Conservation (phyloP, 805 yeast genomes). For the Candida boidinii region DNA sequence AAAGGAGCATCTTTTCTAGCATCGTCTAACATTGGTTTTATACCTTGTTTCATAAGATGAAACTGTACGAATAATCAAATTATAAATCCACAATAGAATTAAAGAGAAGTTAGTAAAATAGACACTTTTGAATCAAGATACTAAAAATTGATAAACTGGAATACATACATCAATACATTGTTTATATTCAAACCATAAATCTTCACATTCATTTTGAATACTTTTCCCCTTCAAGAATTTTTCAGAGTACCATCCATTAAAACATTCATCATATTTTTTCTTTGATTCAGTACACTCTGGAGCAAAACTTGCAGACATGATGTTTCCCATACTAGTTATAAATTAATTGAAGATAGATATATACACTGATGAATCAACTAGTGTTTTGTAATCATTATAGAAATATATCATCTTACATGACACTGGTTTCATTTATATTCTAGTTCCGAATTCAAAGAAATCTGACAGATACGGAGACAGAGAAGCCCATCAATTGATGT, state of each 20-base stretch:
- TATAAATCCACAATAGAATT: not conserved
- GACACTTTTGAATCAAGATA: no score
- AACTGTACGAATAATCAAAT: no score
- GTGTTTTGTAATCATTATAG: no score
- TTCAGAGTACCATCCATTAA: slow-evolving; percentile 92
- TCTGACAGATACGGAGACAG: no score
- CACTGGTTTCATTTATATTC: no score
- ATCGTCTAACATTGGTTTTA: slow-evolving; percentile 76
- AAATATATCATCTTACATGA: no score
- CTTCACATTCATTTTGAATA: slow-evolving; percentile 80
- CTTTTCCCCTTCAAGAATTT: slow-evolving; percentile 60
- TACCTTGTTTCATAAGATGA: slow-evolving; percentile 62
- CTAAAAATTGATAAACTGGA: no score
- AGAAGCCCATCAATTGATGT: no score
- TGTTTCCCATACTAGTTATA: slow-evolving; percentile 77
- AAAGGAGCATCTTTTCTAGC: slow-evolving; percentile 89
- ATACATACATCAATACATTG: slow-evolving; percentile 68
- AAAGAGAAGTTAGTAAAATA: not conserved
- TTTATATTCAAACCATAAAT: slow-evolving; percentile 80
- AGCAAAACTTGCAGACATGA: slow-evolving; percentile 84
- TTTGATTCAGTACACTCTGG: slow-evolving; percentile 92
- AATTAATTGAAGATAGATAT: no score
- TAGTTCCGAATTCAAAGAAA: no score
- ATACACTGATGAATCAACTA: no score
- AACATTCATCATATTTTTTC: slow-evolving; percentile 83